A percentile compares a stretch with the other conserved stretches of the same genome.
Conservation (phyloP, 202 grass and related monocot species). For the Schoenoplectus tabernaemontani region DNA sequence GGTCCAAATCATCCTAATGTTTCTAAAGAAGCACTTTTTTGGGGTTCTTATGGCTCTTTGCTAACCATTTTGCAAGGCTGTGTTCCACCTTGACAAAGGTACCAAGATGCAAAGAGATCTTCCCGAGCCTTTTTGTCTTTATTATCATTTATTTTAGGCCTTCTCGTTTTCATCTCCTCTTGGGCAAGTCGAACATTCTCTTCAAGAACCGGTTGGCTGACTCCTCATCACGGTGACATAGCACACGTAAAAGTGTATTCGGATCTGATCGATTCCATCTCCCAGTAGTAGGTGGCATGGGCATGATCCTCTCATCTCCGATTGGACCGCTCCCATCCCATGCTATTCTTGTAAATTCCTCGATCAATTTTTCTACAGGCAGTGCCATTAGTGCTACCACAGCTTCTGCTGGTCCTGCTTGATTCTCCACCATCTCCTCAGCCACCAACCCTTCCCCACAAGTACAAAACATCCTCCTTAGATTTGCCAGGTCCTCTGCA, state of each 20-base stretch:
- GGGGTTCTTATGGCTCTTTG: not conserved
- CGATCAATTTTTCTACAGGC: constrained; percentile 40
- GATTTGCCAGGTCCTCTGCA: constrained; percentile 37
- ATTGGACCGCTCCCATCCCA: constrained; percentile 14
- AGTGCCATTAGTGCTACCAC: constrained; percentile 53
- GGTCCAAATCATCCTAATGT: constrained; percentile 11
- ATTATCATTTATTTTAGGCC: constrained; percentile 14
- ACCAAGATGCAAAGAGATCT: not conserved
- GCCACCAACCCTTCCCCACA: constrained; percentile 32
- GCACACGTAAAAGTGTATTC: constrained; percentile 45
- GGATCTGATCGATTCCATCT: constrained; percentile 46
- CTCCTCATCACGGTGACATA: constrained; percentile 65
- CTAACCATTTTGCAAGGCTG: constrained; percentile 5
- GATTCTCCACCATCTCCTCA: constrained; percentile 40
- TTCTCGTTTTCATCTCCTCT: constrained; percentile 37
- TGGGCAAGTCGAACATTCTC: constrained; percentile 49
- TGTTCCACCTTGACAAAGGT: constrained; percentile 6
- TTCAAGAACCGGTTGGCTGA: constrained; percentile 51
- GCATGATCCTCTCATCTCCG: constrained; percentile 26
- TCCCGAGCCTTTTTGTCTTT: constrained; percentile 18
- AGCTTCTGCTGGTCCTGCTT: constrained; percentile 30
- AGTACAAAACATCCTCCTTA: constrained; percentile 43
- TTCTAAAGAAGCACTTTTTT: not conserved
- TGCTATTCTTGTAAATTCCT: constrained; percentile 26
- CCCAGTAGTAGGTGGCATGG: constrained; percentile 32